Percentiles rank a stretch among this genome's conserved stretches.
Conservation (phyloP, 441 rosid species). For the Populus hybrid region DNA sequence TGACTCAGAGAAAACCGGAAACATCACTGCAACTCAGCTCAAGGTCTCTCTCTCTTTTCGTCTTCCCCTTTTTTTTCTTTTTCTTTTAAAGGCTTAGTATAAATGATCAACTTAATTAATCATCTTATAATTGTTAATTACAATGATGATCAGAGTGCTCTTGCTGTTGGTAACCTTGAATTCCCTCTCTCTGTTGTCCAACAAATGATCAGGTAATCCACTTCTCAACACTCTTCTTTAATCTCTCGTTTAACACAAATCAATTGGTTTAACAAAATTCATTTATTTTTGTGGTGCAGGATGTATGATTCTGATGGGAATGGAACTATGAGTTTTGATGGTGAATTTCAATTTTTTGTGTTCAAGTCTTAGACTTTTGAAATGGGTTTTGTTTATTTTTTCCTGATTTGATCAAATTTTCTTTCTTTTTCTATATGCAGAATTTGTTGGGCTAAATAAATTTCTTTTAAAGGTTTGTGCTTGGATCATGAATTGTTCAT, state of each 20-base stretch:
- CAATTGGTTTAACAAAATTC: background rate
- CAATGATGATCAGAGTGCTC: constrained; percentile 40
- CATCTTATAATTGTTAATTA: too few relatives aligned
- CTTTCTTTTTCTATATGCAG: constrained; percentile 28
- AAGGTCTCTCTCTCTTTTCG: constrained; percentile 29
- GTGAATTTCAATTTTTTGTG: constrained; percentile 15
- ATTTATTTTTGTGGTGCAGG: constrained; percentile 28
- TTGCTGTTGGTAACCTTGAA: constrained; percentile 59
- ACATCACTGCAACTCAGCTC: constrained; percentile 57
- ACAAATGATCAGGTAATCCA: constrained; percentile 61
- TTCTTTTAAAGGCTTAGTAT: background rate
- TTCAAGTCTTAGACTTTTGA: background rate
- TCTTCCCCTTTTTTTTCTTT: background rate
- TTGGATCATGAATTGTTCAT: background rate
- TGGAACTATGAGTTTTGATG: constrained; percentile 69
- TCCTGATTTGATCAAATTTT: background rate
- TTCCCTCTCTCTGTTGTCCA: constrained; percentile 56
- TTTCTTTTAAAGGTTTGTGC: constrained; percentile 56
- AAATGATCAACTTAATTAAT: background rate
- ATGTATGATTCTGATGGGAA: constrained; percentile 70
- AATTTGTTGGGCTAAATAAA: constrained; percentile 62
- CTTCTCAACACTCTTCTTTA: background rate
- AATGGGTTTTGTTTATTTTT: background rate
- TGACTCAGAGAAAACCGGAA: constrained; percentile 55
- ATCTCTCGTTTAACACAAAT: background rate